phyloP scores from a whole-genome alignment of 441 rosid species.

The Jatropha podagrica region DNA sequence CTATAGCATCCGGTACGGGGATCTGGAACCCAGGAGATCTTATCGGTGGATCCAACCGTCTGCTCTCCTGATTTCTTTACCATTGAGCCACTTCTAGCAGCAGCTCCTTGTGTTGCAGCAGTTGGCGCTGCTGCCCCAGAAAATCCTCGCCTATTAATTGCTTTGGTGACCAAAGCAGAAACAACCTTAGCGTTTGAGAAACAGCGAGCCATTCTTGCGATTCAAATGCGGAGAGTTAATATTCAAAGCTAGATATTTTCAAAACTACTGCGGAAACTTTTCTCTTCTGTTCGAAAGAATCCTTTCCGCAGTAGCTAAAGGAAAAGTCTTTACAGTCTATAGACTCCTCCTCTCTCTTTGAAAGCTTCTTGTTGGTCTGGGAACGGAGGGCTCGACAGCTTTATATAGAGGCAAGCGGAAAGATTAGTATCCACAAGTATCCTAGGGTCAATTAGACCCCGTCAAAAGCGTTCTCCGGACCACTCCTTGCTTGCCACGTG shows the following conservation, averaged over 20 bases:
- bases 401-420: slow-evolving; percentile 34
- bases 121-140: slow-evolving; percentile 41
- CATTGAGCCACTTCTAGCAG: slow-evolving; percentile 29
- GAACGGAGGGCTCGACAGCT: slow-evolving; percentile 3
- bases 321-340: not conserved
- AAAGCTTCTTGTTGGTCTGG: not conserved
- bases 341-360: not conserved
- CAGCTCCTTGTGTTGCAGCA: slow-evolving; percentile 26
- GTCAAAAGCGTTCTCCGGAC: slow-evolving; percentile 22
- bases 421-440: not conserved
- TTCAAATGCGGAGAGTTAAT: not conserved
- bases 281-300: not conserved
- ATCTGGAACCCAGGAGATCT: slow-evolving; percentile 80
- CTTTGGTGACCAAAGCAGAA: slow-evolving; percentile 39
- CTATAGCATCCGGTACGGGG: slow-evolving; percentile 86
- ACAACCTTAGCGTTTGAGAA: slow-evolving; percentile 54
- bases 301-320: slow-evolving; percentile 12
- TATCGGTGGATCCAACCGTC: slow-evolving; percentile 34
- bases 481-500: slow-evolving; percentile 24
- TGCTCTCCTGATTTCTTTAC: slow-evolving; percentile 58
- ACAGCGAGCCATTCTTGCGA: slow-evolving; percentile 62
- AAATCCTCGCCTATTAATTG: slow-evolving; percentile 61
- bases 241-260: not conserved
- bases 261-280: slow-evolving; percentile 22
- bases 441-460: slow-evolving; percentile 11